phyloP scores from a whole-genome alignment of 805 yeast genomes.

The Kodamaea kaohsiungensis region DNA sequence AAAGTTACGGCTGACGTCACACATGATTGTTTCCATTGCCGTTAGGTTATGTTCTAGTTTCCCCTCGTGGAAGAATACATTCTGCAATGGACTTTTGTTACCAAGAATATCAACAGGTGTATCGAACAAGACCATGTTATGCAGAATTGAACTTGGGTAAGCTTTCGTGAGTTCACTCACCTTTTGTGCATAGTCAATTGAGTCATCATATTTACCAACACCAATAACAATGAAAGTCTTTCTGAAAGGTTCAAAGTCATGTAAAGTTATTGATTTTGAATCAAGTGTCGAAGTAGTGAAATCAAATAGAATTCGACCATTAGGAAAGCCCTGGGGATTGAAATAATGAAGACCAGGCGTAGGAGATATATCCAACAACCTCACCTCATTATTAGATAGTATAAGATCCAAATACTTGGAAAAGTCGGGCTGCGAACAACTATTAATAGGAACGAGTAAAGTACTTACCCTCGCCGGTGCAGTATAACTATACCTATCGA shows the following conservation, averaged over 20 bases:
- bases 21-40: conserved; percentile 60
- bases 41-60: conserved; percentile 28
- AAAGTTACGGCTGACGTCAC: conserved; percentile 70
- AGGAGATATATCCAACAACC: conserved; percentile 76
- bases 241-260: conserved; percentile 88
- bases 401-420: conserved; percentile 44
- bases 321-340: conserved; percentile 84
- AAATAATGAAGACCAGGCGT: conserved; percentile 49
- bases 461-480: conserved; percentile 68
- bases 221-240: conserved; percentile 67
- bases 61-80: conserved; percentile 25
- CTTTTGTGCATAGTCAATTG: conserved; percentile 16
- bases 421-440: conserved; percentile 44
- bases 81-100: conserved; percentile 18
- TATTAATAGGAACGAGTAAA: conserved; percentile 67
- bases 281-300: conserved; percentile 49
- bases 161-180: conserved; percentile 42
- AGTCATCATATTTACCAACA: conserved; percentile 30
- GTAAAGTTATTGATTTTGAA: conserved; percentile 63
- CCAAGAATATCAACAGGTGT: conserved; percentile 29
- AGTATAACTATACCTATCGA: conserved; percentile 44
- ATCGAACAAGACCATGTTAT: conserved; percentile 56
- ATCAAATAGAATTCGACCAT: conserved; percentile 68
- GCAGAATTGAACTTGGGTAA: conserved; percentile 57
- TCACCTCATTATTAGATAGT: conserved; percentile 54